These are phyloP conservation scores for Hyphodiscus sp. DNA, from an alignment of 2,329 filamentous ascomycete species.

Conservation along the genomic window DNA sequence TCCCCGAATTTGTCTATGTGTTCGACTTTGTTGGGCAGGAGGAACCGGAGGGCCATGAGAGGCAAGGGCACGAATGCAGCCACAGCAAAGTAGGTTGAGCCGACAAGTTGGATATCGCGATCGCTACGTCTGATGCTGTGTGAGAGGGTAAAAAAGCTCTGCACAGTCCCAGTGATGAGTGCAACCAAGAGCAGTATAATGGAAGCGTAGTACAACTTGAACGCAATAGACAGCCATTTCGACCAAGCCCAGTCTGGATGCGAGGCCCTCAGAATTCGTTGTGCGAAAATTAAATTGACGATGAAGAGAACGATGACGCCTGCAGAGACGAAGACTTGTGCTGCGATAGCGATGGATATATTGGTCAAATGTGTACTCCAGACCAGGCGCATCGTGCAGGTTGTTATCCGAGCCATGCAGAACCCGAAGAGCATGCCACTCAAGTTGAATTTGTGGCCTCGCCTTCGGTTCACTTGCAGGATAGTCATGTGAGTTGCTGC, in stretches of 20 bases:
- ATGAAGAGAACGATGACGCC: conserved; percentile 65
- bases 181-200: conserved; percentile 56
- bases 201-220: conserved; percentile 52
- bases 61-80: conserved; percentile 62
- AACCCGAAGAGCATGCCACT: conserved; percentile 53
- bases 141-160: conserved; percentile 61
- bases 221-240: conserved; percentile 40
- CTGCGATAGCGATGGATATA: conserved; percentile 20
- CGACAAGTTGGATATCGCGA: conserved; percentile 58
- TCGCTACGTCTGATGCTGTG: conserved; percentile 42
- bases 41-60: conserved; percentile 41
- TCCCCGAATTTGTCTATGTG: conserved; percentile 56
- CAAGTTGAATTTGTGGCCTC: conserved; percentile 52
- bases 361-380: conserved; percentile 47
- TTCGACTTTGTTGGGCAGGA: conserved; percentile 36
- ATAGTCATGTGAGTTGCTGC: neutral
- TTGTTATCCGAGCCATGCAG: conserved; percentile 34
- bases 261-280: conserved; percentile 66
- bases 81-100: conserved; percentile 53
- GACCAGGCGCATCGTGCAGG: conserved; percentile 41
- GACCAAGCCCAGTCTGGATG: conserved; percentile 69
- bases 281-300: conserved; percentile 70
- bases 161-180: conserved; percentile 57
- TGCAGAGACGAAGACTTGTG: conserved; percentile 21
- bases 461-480: conserved; percentile 39